Base-by-base conservation (phyloP, 495 filamentous ascomycete genomes). In the Hypoxylon subgilvum region DNA sequence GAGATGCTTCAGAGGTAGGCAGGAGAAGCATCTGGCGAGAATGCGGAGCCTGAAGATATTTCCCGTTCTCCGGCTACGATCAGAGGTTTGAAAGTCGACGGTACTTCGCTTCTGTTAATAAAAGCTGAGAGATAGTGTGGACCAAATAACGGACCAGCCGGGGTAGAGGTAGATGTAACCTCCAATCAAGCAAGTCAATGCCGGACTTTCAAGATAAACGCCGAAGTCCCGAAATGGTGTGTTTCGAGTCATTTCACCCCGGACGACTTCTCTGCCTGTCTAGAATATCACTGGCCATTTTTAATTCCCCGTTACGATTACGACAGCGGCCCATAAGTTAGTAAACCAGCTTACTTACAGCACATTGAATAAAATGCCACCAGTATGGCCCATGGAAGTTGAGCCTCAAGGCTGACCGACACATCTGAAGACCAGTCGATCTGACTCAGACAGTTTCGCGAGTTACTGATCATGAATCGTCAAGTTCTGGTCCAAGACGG, bases 21-120 rank as follows among this genome's bases (percentile, higher is more conserved):
- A n/a, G n/a, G n/a, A n/a, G n/a, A 39, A 23, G 47, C 12, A 19
- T 21, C 17, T 9, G 16, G 22, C 19, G 21, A n/a, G 18, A 18
- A 38, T 5, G 27, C 61, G 56, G 61, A 53, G 22, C 49, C 58
- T 63, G 4, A 41, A 49, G 22, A 54, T 58, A 63, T 44, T 57
- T 35, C 17, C 60, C 60, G 49, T 3, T 27, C 17, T 30, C 42
- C 48, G 47, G 10, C 25, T 34, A 13, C 50, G 45, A 39, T 32
- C 27, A 10, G 7, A 9, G 14, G 19, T 3, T 18, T n/a, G 17
- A 2, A 32, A 23, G 46, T 58, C n/a, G 10, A 18, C 4, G 17
- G 6, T 58, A 49, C 55, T n/a, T 31, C 30, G n/a, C 5, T 35
- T 2, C 2, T 38, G 46, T 39, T 50, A 44, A 38, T 18, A 6